Evolutionary conservation across 2,329 filamentous ascomycete species (phyloP).

Genomic region (Diplodia intermedia): DNA sequence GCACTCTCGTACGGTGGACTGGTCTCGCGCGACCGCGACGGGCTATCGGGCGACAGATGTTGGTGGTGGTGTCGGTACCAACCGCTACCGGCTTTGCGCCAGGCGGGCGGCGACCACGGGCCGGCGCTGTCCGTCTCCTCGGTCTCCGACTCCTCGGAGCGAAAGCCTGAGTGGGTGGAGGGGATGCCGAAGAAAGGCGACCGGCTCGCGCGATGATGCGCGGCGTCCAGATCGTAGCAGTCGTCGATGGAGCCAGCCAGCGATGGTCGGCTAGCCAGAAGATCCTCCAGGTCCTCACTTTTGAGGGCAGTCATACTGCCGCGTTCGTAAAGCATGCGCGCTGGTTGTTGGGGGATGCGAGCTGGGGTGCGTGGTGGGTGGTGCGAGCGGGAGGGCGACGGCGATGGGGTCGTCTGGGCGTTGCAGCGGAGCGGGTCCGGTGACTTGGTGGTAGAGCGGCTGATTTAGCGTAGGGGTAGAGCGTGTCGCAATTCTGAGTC

Average conservation of each 20-base stretch:
- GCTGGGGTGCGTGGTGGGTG: slow-evolving; percentile 14
- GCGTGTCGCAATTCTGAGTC: slow-evolving; percentile 26
- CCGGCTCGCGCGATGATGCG: slow-evolving; percentile 44
- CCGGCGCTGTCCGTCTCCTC: slow-evolving; percentile 56
- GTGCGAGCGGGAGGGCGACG: slow-evolving; percentile 12
- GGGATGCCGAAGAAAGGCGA: slow-evolving; percentile 62
- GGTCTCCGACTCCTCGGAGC: slow-evolving; percentile 57
- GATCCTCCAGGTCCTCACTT: slow-evolving; percentile 26
- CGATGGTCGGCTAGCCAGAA: slow-evolving; percentile 40
- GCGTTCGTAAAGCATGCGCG: slow-evolving; percentile 30
- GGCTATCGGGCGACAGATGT: slow-evolving; percentile 48
- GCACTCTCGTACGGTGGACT: slow-evolving; percentile 68
- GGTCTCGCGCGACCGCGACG: slow-evolving; percentile 61
- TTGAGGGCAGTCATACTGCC: slow-evolving; percentile 30
- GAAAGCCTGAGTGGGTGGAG: slow-evolving; percentile 69
- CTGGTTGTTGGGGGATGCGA: slow-evolving; percentile 13
- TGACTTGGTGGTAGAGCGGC: slow-evolving; percentile 23
- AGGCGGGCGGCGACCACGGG: slow-evolving; percentile 71
- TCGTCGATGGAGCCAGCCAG: slow-evolving; percentile 49
- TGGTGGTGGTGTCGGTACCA: slow-evolving; percentile 59
- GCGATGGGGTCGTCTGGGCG: slow-evolving; percentile 24
- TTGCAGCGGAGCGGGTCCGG: slow-evolving; percentile 17
- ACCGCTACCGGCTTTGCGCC: slow-evolving; percentile 65
- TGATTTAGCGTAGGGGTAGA: slow-evolving; percentile 18
- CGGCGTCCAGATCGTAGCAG: slow-evolving; percentile 48